These are phyloP conservation scores for Maudiozyma serrabonitensis DNA, from an alignment of 805 yeast genomes.

Conservation along the genomic window DNA sequence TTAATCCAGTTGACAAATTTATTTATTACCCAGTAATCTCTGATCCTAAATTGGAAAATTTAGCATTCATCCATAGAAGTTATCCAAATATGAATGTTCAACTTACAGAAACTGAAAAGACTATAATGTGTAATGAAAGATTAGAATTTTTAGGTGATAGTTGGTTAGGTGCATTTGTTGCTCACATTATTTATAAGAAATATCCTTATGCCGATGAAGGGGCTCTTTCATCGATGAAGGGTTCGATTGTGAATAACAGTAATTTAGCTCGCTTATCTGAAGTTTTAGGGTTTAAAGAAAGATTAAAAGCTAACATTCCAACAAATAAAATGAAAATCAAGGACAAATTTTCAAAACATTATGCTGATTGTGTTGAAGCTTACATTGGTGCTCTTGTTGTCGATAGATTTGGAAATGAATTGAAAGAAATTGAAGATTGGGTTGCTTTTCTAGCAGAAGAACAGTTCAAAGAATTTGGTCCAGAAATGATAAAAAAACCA, in stretches of 20 bases:
- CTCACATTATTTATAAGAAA: conserved; percentile 49
- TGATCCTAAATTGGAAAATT: conserved; percentile 11
- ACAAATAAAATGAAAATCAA: conserved; percentile 39
- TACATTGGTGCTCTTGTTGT: conserved; percentile 68
- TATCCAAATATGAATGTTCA: conserved; percentile 11
- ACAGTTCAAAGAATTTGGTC: conserved; percentile 7
- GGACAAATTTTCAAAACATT: conserved; percentile 39
- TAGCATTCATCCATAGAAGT: conserved; percentile 18
- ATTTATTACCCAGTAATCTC: conserved; percentile 16
- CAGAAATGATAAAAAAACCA: conserved; percentile 13
- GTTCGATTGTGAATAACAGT: conserved; percentile 57
- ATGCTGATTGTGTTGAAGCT: conserved; percentile 85
- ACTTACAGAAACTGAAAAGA: conserved; percentile 10
- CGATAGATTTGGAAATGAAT: conserved; percentile 37
- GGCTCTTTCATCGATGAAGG: conserved; percentile 53
- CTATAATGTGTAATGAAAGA: conserved; percentile 47
- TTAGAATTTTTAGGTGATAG: conserved; percentile 85
- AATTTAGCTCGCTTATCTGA: conserved; percentile 56
- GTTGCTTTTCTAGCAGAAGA: conserved; percentile 34
- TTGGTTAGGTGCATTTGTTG: conserved; percentile 54
- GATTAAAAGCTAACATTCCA: conserved; percentile 40
- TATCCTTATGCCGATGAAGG: conserved; percentile 72
- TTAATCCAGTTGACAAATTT: conserved; percentile 7
- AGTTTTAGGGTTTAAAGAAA: conserved; percentile 51
- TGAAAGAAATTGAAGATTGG: conserved; percentile 43